A percentile compares a stretch with the other conserved stretches of the same genome.
These are phyloP conservation scores for Aspergillus spinulosporus DNA, from an alignment of 2,329 filamentous ascomycete genomes.

Conservation along the genomic window DNA sequence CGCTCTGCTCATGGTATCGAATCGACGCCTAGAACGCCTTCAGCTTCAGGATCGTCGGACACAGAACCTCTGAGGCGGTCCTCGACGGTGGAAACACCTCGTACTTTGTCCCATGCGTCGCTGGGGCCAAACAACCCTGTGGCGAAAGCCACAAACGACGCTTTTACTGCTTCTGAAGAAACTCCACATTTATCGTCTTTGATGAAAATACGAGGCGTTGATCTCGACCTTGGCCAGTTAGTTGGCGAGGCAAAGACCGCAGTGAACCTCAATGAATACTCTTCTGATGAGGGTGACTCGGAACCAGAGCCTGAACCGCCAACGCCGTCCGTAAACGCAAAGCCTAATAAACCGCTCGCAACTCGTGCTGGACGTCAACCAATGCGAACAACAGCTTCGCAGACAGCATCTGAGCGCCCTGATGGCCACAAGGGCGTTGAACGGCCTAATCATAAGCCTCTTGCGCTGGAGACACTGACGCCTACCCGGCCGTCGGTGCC, in stretches of 20 bases:
- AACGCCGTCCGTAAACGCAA: constrained; percentile 25
- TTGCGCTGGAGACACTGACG: constrained; percentile 44
- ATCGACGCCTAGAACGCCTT: constrained; percentile 21
- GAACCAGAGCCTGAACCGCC: constrained; percentile 33
- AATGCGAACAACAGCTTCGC: constrained; percentile 57
- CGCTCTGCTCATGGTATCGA: constrained; percentile 52
- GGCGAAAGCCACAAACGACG: constrained; percentile 25
- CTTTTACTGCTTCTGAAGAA: constrained; percentile 57
- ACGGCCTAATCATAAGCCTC: constrained; percentile 39
- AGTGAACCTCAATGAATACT: constrained; percentile 41
- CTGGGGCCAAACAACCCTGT: constrained; percentile 22
- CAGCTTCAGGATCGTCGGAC: constrained; percentile 16
- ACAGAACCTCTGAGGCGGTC: constrained; percentile 23
- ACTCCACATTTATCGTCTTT: constrained; percentile 68
- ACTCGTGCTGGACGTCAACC: constrained; percentile 50
- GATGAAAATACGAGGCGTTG: constrained; percentile 62
- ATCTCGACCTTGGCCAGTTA: constrained; percentile 60
- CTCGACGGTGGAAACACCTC: constrained; percentile 29
- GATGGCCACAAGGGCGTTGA: constrained; percentile 61
- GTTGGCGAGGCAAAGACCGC: constrained; percentile 55
- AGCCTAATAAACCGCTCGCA: constrained; percentile 23
- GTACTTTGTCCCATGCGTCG: constrained; percentile 8
- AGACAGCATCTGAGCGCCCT: constrained; percentile 51
- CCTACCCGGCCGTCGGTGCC: constrained; percentile 29
- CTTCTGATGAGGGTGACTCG: constrained; percentile 43